Percentiles rank a stretch among this genome's conserved stretches.
phyloP scores from a whole-genome alignment of 2,329 filamentous ascomycete species.

The Pseudogymnoascus sp. region DNA sequence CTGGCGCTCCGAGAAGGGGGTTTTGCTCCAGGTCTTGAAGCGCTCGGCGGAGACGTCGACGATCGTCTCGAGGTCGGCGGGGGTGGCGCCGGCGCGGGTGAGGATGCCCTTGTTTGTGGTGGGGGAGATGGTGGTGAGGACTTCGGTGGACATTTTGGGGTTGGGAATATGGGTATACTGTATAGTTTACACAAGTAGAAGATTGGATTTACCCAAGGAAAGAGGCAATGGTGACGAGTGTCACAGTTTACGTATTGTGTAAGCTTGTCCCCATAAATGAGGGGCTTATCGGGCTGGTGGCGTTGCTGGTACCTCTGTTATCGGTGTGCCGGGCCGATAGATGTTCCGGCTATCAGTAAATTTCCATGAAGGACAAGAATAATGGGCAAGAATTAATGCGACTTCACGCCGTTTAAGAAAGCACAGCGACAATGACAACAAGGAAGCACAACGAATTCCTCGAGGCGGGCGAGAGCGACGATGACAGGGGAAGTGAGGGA shows the following conservation, averaged over 20 bases:
- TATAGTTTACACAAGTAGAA: background rate
- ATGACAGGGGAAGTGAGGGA: slow-evolving; percentile 40
- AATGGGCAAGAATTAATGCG: background rate
- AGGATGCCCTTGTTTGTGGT: slow-evolving; percentile 79
- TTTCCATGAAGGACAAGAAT: background rate
- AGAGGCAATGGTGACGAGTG: background rate
- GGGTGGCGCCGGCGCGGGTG: slow-evolving; percentile 66
- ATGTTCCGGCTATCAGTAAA: slow-evolving; percentile 8
- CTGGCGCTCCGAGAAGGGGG: slow-evolving; percentile 66
- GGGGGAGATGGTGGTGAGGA: slow-evolving; percentile 76
- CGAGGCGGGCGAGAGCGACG: slow-evolving; percentile 52
- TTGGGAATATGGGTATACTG: background rate
- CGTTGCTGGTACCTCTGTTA: background rate
- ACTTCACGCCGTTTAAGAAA: background rate
- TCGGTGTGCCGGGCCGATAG: background rate
- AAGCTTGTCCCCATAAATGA: slow-evolving; percentile 2
- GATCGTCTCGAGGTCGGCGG: slow-evolving; percentile 62
- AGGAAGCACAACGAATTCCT: slow-evolving; percentile 69
- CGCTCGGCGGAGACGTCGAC: slow-evolving; percentile 65
- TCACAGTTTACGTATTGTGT: background rate
- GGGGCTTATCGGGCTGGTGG: slow-evolving; percentile 5
- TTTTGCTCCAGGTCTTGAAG: slow-evolving; percentile 70
- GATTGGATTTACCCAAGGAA: background rate
- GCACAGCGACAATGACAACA: slow-evolving; percentile 46
- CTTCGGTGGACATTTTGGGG: slow-evolving; percentile 52